A percentile compares a stretch with the other conserved stretches of the same genome.
Conservation (phyloP, 2,329 filamentous ascomycete species). For the Talaromyces islandicus region DNA sequence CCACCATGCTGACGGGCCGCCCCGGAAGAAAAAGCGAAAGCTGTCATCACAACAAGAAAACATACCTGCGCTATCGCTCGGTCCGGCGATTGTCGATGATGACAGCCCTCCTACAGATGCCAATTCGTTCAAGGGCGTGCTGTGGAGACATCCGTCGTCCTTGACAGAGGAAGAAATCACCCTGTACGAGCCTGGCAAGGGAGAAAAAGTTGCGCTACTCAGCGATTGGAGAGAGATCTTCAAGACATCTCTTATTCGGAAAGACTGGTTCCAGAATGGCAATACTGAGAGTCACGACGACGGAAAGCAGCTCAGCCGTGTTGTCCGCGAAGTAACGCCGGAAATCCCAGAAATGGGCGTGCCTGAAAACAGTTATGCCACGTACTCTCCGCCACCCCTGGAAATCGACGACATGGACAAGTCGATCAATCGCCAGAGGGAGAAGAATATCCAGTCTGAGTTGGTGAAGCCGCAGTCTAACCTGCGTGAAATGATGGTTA, state of each 20-base stretch:
- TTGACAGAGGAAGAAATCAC: constrained; percentile 19
- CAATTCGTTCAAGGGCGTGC: constrained; percentile 31
- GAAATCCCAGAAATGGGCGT: neutral
- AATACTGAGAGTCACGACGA: neutral
- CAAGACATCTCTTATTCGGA: constrained; percentile 26
- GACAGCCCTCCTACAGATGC: constrained; percentile 14
- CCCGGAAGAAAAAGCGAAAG: constrained; percentile 17
- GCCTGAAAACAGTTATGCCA: neutral
- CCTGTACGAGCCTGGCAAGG: constrained; percentile 33
- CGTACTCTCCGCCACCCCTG: constrained; percentile 10
- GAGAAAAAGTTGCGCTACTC: constrained; percentile 38
- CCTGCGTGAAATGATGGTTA: neutral
- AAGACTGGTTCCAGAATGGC: constrained; percentile 15
- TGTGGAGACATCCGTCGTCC: constrained; percentile 29
- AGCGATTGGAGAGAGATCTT: constrained; percentile 44
- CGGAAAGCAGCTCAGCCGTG: neutral
- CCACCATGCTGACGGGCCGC: neutral
- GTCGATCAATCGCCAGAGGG: constrained; percentile 5
- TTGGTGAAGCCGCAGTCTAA: neutral
- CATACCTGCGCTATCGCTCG: constrained; percentile 7
- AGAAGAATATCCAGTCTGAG: neutral
- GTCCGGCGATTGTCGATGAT: constrained; percentile 4
- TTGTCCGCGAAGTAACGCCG: neutral
- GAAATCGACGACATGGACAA: constrained; percentile 9
- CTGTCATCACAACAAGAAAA: constrained; percentile 13